These are phyloP conservation scores for Panicum miliaceum DNA, from an alignment of 176 grass and related monocot species.

Conservation along the genomic window DNA sequence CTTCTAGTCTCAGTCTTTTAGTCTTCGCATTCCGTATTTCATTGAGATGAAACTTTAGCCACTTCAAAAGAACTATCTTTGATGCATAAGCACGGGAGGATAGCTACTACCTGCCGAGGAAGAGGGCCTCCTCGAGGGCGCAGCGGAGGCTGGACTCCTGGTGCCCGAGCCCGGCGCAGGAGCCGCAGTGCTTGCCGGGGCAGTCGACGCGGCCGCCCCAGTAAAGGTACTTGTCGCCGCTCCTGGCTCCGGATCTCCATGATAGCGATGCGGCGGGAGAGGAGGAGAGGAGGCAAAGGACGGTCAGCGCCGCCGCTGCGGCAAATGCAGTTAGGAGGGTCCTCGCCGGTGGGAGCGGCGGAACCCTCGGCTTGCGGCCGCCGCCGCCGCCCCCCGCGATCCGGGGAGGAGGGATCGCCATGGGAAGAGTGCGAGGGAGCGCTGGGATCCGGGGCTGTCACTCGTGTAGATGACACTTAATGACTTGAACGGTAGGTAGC, in stretches of 20 bases:
- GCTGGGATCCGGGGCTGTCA: neutral
- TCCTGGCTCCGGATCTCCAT: slow-evolving; percentile 33
- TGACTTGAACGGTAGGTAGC: neutral
- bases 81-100: neutral
- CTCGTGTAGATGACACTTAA: neutral
- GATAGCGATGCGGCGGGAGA: slow-evolving; percentile 22
- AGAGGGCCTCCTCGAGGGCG: slow-evolving; percentile 94
- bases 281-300: slow-evolving; percentile 37
- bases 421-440: slow-evolving; percentile 1
- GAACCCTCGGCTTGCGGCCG: slow-evolving; percentile 42
- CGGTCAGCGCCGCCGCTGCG: slow-evolving; percentile 17
- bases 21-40: neutral
- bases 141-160: slow-evolving; percentile 95
- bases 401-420: slow-evolving; percentile 36
- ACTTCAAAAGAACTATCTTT: neutral
- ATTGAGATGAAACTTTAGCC: neutral
- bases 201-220: slow-evolving; percentile 84
- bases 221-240: slow-evolving; percentile 59
- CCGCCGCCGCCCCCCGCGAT: slow-evolving; percentile 17
- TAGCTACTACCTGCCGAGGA: slow-evolving; percentile 66
- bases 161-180: slow-evolving; percentile 82
- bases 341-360: slow-evolving; percentile 46
- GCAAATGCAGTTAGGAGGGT: slow-evolving; percentile 28
- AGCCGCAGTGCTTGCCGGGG: slow-evolving; percentile 85
- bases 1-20: neutral